These are phyloP conservation scores for Ophiostoma sp. DNA, from an alignment of 2,329 filamentous ascomycete genomes.

Conservation along the genomic window DNA sequence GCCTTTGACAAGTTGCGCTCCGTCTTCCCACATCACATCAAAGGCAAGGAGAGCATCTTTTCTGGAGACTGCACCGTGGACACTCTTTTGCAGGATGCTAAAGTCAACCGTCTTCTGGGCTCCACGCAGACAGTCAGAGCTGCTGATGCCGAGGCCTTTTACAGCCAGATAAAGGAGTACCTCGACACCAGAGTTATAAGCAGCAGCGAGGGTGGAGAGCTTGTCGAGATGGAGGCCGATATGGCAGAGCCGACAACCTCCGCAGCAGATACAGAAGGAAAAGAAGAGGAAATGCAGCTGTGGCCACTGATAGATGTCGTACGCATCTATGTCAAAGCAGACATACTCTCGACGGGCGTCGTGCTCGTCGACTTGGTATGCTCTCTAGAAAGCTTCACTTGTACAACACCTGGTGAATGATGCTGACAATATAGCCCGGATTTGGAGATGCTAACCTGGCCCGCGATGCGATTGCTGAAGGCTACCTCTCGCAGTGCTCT, in stretches of 20 bases:
- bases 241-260: too few relatives aligned
- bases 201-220: not conserved
- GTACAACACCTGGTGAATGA: not conserved
- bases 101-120: not conserved
- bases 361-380: not conserved
- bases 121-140: not conserved
- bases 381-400: not conserved
- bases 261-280: not conserved
- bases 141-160: not conserved
- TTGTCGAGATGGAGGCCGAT: too few relatives aligned
- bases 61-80: conserved; percentile 1
- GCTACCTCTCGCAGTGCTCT: not conserved
- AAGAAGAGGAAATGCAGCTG: not conserved
- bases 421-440: not conserved
- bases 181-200: not conserved
- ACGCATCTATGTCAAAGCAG: not conserved
- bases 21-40: not conserved
- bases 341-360: not conserved
- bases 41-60: not conserved
- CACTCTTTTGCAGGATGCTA: not conserved
- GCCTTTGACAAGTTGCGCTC: not conserved
- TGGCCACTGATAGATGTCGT: not conserved
- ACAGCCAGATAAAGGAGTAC: not conserved
- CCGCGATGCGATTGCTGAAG: not conserved
- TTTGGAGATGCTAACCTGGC: not conserved